Evolutionary conservation across 1,139 yeast species (phyloP).

Genomic region (Geotrichum carabidarum): DNA sequence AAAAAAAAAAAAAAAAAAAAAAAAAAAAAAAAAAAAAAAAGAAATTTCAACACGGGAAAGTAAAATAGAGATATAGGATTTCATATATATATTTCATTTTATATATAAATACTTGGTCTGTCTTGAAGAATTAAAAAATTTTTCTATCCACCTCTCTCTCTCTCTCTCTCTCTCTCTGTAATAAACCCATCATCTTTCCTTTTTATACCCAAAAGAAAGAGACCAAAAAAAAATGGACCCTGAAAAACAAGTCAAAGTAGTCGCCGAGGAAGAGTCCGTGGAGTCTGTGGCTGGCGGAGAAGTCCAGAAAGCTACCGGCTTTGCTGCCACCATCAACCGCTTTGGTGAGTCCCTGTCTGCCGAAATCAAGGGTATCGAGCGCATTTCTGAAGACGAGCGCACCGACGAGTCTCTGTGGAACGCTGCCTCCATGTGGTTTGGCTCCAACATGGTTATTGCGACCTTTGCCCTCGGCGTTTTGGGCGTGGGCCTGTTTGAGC

Average conservation of each 20-base stretch:
- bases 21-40: neutral
- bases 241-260: conserved; percentile 7
- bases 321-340: neutral
- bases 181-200: neutral
- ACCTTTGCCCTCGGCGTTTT: conserved; percentile 77
- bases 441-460: conserved; percentile 85
- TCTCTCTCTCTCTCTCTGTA: neutral
- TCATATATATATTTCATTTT: too few relatives aligned
- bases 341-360: conserved; percentile 24
- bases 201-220: neutral
- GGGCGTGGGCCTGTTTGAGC: conserved; percentile 50
- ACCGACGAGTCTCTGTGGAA: conserved; percentile 56
- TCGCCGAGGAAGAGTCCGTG: conserved; percentile 3
- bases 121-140: neutral
- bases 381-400: conserved; percentile 63
- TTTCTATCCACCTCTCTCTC: conserved; percentile 1
- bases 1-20: neutral
- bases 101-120: neutral
- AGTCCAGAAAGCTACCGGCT: neutral
- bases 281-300: neutral
- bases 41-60: neutral
- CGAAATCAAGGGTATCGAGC: conserved; percentile 66
- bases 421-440: conserved; percentile 89
- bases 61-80: too few relatives aligned
- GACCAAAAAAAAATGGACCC: conserved; percentile 3